Evolutionary conservation across 805 yeast genomes (phyloP), one percentile per base, ranked within the genome.

Genomic region (Candida berthetii): DNA sequence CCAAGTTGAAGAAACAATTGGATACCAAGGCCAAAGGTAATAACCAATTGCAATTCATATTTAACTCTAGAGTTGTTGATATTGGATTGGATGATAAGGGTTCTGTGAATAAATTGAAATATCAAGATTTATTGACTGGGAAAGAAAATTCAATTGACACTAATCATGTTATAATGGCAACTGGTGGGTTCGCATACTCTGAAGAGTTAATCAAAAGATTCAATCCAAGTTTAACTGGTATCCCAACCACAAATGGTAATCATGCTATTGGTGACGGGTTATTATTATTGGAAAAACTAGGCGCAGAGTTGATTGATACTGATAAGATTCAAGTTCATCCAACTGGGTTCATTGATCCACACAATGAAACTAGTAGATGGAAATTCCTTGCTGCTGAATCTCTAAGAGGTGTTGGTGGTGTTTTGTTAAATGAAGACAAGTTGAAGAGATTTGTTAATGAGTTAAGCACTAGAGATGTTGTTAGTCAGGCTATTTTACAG

Each of bases 231-330:
- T 52, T 73, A 32, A 42, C 62, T 0, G 46, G 60, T 7, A 53
- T 72, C 20, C 80, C 85, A 24, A 74, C 79, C 37, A 76, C 83
- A 1, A 78, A 78, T 53, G 78, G 80, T 22, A 58, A 58, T 20
- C 74, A 69, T 48, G 76, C 82, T 1, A 62, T 77, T 1, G 85
- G 85, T 16, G 83, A 78, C 52, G 82, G 83, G 4, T 79, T 73
- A 36, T 58, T 62, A 24, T 53, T 77, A n/a, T 63, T 76, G n/a
- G 64, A 59, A 24, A 66, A 61, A 16, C 50, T 71, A 32, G 72
- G 72, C 32, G 82, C 77, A 7, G 61, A 67, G 8, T 57, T 76
- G 45, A 66, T 76, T 14, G 77, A 77, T 49, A 76, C 78, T 82
- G 74, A 74, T 37, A 72, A 77, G 48, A 60, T 78, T 17, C 85